Conservation (phyloP, 306 rosid genomes). For the Vigna mungo region DNA sequence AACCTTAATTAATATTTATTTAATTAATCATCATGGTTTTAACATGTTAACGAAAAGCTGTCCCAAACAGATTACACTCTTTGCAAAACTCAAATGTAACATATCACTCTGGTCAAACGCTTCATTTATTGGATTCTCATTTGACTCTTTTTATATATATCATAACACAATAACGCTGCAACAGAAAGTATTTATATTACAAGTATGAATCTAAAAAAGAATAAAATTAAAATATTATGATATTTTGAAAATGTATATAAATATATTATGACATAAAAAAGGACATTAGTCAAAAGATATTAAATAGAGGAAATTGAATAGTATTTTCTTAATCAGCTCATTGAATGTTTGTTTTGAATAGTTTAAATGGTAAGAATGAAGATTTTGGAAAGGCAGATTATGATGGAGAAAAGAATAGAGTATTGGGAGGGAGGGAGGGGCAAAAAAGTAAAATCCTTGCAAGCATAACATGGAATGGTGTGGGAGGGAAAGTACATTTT, state of each 20-base stretch:
- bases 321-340: too few relatives aligned
- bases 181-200: neutral
- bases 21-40: neutral
- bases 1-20: too few relatives aligned
- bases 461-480: neutral
- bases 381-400: too few relatives aligned
- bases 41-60: neutral
- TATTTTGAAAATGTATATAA: too few relatives aligned
- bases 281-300: neutral
- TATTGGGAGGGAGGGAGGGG: neutral
- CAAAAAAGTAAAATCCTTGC: neutral
- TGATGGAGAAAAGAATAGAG: too few relatives aligned
- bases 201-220: neutral
- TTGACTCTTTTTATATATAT: neutral
- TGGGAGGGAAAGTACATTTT: slow-evolving; percentile 3
- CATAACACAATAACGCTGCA: too few relatives aligned
- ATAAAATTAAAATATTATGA: neutral
- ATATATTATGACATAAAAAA: neutral
- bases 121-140: neutral
- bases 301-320: neutral
- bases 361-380: neutral
- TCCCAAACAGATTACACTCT: neutral
- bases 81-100: neutral
- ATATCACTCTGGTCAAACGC: neutral
- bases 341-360: neutral